phyloP scores from a whole-genome alignment of 179 eudicot species.

The Silene vulgaris region DNA sequence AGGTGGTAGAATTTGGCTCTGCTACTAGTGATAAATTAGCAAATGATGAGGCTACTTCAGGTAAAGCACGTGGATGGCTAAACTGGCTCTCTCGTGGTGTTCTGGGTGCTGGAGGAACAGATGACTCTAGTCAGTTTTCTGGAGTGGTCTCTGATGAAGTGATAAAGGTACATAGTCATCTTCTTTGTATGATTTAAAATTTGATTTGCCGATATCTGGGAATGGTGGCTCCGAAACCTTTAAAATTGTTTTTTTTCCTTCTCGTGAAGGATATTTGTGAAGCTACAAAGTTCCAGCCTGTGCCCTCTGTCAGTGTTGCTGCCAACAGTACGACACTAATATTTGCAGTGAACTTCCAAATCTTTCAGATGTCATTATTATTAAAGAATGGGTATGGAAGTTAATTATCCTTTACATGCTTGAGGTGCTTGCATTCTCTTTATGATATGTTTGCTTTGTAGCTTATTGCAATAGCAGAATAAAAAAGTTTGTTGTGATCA shows the following conservation, averaged over 20 bases:
- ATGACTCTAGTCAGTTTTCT: slow-evolving; percentile 90
- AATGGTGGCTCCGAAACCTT: background rate
- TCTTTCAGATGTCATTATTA: slow-evolving; percentile 47
- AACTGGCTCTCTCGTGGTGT: slow-evolving; percentile 95
- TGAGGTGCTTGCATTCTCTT: slow-evolving; percentile 1
- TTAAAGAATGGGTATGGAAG: slow-evolving; percentile 57
- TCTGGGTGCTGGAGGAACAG: slow-evolving; percentile 98
- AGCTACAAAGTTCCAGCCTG: slow-evolving; percentile 84
- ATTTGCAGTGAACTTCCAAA: slow-evolving; percentile 51
- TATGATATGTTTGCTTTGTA: background rate
- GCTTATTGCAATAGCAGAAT: background rate
- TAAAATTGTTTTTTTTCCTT: slow-evolving; percentile 8
- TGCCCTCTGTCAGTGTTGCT: slow-evolving; percentile 36
- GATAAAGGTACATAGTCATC: slow-evolving; percentile 52
- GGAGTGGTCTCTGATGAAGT: slow-evolving; percentile 98
- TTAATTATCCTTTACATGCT: background rate
- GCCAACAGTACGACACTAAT: slow-evolving; percentile 34
- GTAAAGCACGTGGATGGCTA: slow-evolving; percentile 83
- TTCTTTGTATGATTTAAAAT: background rate
- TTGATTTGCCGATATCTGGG: background rate
- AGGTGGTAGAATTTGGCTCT: slow-evolving; percentile 28
- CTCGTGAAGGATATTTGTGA: slow-evolving; percentile 72
- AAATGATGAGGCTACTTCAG: slow-evolving; percentile 51
- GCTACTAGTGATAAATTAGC: slow-evolving; percentile 37
- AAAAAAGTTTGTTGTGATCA: background rate